These are phyloP conservation scores for Zychaea mexicana DNA, from an alignment of 371 early-diverging fungal genomes.

Conservation along the genomic window DNA sequence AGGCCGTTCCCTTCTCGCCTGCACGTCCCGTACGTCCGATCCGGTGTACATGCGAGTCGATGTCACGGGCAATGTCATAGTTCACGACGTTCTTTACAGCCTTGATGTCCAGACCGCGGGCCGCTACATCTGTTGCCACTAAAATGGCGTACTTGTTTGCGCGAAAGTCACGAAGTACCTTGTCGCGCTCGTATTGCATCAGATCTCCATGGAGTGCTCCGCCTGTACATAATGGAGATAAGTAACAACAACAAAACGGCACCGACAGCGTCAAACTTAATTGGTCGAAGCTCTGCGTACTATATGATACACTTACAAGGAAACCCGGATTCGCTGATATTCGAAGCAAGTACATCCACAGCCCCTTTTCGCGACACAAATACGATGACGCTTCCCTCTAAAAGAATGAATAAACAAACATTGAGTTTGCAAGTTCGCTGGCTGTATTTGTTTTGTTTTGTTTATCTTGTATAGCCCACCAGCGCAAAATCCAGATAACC, in stretches of 20 bases:
- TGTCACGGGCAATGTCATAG: slow-evolving; percentile 75
- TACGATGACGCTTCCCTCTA: slow-evolving; percentile 70
- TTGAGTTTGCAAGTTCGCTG: background rate
- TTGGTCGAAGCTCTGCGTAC: background rate
- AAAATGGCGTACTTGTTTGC: slow-evolving; percentile 73
- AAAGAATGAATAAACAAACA: background rate
- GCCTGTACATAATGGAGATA: slow-evolving; percentile 37
- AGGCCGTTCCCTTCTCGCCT: slow-evolving; percentile 76
- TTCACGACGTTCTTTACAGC: slow-evolving; percentile 72
- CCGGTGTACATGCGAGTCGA: slow-evolving; percentile 80
- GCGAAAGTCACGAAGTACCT: slow-evolving; percentile 86
- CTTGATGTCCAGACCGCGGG: slow-evolving; percentile 90
- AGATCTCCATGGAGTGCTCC: slow-evolving; percentile 98
- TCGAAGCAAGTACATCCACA: slow-evolving; percentile 62
- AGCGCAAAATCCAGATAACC: slow-evolving; percentile 53
- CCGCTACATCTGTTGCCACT: slow-evolving; percentile 99
- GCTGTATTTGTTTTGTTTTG: background rate
- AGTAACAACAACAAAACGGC: background rate
- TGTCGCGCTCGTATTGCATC: slow-evolving; percentile 93
- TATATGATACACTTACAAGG: slow-evolving; percentile 48
- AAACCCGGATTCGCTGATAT: slow-evolving; percentile 49
- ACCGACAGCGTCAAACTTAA: too few relatives aligned
- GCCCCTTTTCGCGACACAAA: slow-evolving; percentile 69
- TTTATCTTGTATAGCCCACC: slow-evolving; percentile 35
- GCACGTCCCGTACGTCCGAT: slow-evolving; percentile 75